Evolutionary conservation across 164 flowering plant genomes (phyloP).

Genomic region (Cinnamomum micranthum): DNA sequence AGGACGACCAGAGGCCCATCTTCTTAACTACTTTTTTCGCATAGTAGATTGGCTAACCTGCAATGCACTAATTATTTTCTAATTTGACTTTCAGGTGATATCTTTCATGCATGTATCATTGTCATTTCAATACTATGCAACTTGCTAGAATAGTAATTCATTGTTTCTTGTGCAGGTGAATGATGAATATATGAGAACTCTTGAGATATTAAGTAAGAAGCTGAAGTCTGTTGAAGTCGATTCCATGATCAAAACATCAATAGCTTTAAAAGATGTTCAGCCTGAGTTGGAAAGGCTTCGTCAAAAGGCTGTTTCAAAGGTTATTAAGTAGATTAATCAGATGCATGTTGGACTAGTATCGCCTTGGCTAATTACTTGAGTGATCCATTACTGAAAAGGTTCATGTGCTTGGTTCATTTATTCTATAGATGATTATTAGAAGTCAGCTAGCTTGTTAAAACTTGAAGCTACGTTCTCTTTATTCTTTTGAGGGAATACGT

Average conservation of each 20-base stretch:
- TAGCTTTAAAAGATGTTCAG: constrained; percentile 93
- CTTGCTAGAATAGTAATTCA: background rate
- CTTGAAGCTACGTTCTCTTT: background rate
- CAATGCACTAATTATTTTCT: background rate
- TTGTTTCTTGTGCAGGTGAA: constrained; percentile 57
- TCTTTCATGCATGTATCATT: background rate
- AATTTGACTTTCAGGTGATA: background rate
- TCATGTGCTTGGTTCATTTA: background rate
- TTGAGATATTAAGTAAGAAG: constrained; percentile 87
- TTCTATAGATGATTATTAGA: background rate
- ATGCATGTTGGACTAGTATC: constrained; percentile 9
- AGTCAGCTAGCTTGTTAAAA: background rate
- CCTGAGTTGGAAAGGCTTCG: constrained; percentile 95
- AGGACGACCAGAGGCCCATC: too few species aligned
- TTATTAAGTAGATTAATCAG: constrained; percentile 17
- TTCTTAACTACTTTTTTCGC: background rate
- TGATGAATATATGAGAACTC: constrained; percentile 89
- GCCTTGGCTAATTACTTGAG: background rate
- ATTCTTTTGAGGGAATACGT: background rate
- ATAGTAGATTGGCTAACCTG: background rate
- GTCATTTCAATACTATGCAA: background rate
- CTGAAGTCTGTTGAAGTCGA: constrained; percentile 82
- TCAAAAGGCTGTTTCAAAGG: constrained; percentile 96
- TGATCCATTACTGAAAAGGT: background rate
- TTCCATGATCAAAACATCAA: constrained; percentile 71